These are phyloP conservation scores for Euryodendron excelsum DNA, from an alignment of 148 eudicot genomes.

Conservation along the genomic window DNA sequence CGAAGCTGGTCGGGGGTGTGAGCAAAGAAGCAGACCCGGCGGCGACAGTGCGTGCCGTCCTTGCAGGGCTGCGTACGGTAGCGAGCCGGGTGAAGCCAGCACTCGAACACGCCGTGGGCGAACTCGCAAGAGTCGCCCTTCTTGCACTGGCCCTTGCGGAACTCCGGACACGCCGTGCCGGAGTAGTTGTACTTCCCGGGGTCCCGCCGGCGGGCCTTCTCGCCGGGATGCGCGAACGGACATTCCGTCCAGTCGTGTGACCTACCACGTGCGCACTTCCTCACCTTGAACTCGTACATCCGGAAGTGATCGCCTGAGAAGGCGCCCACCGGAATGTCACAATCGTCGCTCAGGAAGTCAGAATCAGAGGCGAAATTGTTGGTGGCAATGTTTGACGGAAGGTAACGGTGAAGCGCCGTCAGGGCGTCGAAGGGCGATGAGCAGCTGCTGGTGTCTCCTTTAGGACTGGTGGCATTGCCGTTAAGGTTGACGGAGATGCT, in stretches of 20 bases:
- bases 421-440: slow-evolving; percentile 30
- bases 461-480: slow-evolving; percentile 15
- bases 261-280: slow-evolving; percentile 57
- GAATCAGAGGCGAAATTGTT: slow-evolving; percentile 22
- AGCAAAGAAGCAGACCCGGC: slow-evolving; percentile 84
- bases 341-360: slow-evolving; percentile 17
- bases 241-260: slow-evolving; percentile 89
- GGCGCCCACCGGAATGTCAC: slow-evolving; percentile 38
- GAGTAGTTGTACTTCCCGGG: slow-evolving; percentile 57
- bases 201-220: slow-evolving; percentile 71
- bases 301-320: slow-evolving; percentile 70
- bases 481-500: neutral
- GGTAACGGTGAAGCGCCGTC: slow-evolving; percentile 48
- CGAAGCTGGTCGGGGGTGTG: slow-evolving; percentile 68
- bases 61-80: slow-evolving; percentile 86
- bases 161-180: slow-evolving; percentile 73
- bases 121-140: slow-evolving; percentile 75
- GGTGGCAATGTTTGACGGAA: slow-evolving; percentile 43
- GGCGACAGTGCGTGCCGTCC: slow-evolving; percentile 60
- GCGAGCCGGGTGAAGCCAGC: slow-evolving; percentile 83
- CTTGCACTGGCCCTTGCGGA: slow-evolving; percentile 59
- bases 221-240: slow-evolving; percentile 67
- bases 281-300: slow-evolving; percentile 77
- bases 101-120: slow-evolving; percentile 90
- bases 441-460: slow-evolving; percentile 3